Evolutionary conservation across 106 monocot species (phyloP).

Genomic region (Phalaenopsis aphrodite): DNA sequence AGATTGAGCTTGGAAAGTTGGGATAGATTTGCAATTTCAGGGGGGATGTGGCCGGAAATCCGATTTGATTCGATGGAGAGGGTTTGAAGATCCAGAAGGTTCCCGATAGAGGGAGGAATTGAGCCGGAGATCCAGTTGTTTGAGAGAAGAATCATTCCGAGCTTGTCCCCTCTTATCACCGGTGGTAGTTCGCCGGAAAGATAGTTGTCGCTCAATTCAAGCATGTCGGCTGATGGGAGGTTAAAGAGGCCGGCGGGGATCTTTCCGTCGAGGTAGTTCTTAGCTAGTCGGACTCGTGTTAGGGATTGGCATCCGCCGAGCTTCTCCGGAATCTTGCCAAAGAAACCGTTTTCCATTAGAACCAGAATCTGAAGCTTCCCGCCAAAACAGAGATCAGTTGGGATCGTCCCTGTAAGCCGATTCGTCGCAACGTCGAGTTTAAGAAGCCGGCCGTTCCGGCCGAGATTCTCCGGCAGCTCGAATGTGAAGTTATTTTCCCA

Average conservation of each 20-base stretch:
- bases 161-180: slow-evolving; percentile 28
- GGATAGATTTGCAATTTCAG: slow-evolving; percentile 45
- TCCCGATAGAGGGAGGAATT: slow-evolving; percentile 46
- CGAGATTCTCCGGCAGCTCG: slow-evolving; percentile 40
- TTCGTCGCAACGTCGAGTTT: slow-evolving; percentile 60
- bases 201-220: slow-evolving; percentile 63
- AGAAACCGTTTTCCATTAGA: slow-evolving; percentile 65
- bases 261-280: slow-evolving; percentile 58
- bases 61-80: slow-evolving; percentile 46
- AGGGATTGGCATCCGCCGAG: slow-evolving; percentile 71
- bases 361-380: slow-evolving; percentile 43
- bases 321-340: slow-evolving; percentile 53
- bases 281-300: slow-evolving; percentile 40
- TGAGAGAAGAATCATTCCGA: slow-evolving; percentile 48
- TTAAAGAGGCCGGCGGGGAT: slow-evolving; percentile 67
- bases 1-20: slow-evolving; percentile 59
- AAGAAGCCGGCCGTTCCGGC: slow-evolving; percentile 37
- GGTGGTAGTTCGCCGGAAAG: slow-evolving; percentile 57
- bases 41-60: slow-evolving; percentile 48
- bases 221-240: slow-evolving; percentile 52
- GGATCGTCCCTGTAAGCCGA: slow-evolving; percentile 55
- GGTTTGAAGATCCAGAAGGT: slow-evolving; percentile 47
- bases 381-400: slow-evolving; percentile 48
- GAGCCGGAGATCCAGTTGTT: slow-evolving; percentile 58
- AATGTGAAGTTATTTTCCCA: slow-evolving; percentile 81